Evolutionary conservation across 2,329 filamentous ascomycete genomes (phyloP).

Genomic region (Sporothrix euskadiensis): DNA sequence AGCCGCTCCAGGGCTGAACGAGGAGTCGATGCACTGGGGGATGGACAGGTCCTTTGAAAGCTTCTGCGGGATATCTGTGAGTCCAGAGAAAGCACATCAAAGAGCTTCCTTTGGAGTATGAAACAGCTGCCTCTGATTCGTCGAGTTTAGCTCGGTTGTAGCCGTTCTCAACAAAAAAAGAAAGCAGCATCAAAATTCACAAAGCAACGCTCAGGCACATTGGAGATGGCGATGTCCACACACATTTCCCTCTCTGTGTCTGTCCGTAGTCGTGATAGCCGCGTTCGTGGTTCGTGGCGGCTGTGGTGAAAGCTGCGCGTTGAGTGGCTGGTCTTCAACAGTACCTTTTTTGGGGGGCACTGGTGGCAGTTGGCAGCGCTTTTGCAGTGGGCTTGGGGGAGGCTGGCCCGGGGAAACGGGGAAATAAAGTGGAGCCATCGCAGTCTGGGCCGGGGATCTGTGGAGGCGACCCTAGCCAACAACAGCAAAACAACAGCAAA

Average conservation of each 20-base stretch:
- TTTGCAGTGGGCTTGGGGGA: not conserved
- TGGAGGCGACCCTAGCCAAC: constrained; percentile 2
- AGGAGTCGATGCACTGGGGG: not conserved
- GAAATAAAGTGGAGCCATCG: constrained; percentile 23
- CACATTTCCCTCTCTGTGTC: not conserved
- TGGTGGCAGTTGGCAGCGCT: not conserved
- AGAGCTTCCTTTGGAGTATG: not conserved
- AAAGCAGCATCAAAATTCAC: not conserved
- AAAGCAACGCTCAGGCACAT: not conserved
- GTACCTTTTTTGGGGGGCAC: not conserved
- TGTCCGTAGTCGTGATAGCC: not conserved
- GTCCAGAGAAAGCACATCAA: not conserved
- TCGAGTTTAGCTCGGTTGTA: no score
- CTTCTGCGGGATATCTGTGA: not conserved
- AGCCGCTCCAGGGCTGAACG: not conserved
- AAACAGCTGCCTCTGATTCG: not conserved
- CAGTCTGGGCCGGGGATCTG: constrained; percentile 4
- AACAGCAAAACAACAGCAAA: no score
- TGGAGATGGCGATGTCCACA: not conserved
- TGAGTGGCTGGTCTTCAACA: not conserved
- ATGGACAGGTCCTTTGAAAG: not conserved
- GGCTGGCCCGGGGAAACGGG: constrained; percentile 32
- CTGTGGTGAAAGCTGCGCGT: not conserved
- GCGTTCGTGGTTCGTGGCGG: not conserved
- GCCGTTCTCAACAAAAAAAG: no score